Evolutionary conservation across 495 filamentous ascomycete genomes (phyloP).

Genomic region (Beverwykella pulmonaria): DNA sequence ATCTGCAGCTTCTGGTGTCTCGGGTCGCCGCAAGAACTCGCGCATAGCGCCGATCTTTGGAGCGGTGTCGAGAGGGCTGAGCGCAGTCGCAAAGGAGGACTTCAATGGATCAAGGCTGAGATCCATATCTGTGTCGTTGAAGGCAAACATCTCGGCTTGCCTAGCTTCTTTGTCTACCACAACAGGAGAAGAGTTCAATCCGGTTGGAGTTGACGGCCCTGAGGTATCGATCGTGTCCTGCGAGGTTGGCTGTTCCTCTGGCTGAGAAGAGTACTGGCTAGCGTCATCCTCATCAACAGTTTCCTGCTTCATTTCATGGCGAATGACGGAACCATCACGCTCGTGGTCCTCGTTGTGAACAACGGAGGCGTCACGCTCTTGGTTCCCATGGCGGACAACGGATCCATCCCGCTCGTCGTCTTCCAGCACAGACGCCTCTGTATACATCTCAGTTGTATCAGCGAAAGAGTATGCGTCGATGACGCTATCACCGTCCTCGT

Average conservation of each 20-base stretch:
- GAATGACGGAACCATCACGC: conserved; percentile 46
- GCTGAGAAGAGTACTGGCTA: conserved; percentile 45
- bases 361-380: conserved; percentile 42
- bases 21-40: conserved; percentile 59
- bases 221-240: conserved; percentile 36
- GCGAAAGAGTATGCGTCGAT: conserved; percentile 72
- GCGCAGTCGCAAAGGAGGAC: conserved; percentile 48
- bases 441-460: conserved; percentile 68
- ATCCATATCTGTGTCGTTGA: conserved; percentile 43
- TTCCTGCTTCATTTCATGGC: conserved; percentile 37
- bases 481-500: conserved; percentile 57
- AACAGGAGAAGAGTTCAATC: conserved; percentile 15
- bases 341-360: conserved; percentile 31
- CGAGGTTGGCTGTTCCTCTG: conserved; percentile 30
- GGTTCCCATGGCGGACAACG: conserved; percentile 43
- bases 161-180: conserved; percentile 16
- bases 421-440: conserved; percentile 36
- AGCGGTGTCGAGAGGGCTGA: conserved; percentile 39
- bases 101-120: conserved; percentile 43
- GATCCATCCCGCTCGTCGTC: conserved; percentile 44
- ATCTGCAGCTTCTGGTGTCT: conserved; percentile 62
- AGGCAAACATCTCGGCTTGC: conserved; percentile 39
- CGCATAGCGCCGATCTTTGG: conserved; percentile 55
- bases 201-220: conserved; percentile 41
- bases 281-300: conserved; percentile 42